phyloP scores from a whole-genome alignment of 129 eudicot species.

The Artemisia argyi region DNA sequence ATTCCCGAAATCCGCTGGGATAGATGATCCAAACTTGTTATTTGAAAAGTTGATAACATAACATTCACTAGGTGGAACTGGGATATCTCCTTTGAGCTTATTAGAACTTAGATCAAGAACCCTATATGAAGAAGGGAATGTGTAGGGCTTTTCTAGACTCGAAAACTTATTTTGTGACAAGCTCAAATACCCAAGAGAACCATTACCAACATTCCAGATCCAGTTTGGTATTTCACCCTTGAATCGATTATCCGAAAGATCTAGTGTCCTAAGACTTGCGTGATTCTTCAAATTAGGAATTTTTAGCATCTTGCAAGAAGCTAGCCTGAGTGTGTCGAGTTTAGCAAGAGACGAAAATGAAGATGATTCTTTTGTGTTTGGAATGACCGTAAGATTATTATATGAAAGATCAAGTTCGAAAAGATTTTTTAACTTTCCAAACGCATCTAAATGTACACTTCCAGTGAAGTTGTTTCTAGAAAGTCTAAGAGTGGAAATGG shows the following conservation, averaged over 20 bases:
- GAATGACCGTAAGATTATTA: constrained; percentile 40
- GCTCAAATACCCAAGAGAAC: constrained; percentile 37
- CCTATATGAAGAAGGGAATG: constrained; percentile 14
- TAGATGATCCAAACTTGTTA: constrained; percentile 41
- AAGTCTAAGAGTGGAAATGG: constrained; percentile 38
- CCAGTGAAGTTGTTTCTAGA: constrained; percentile 51
- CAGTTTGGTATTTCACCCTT: neutral
- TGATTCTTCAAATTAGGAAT: constrained; percentile 49
- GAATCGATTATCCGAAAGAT: constrained; percentile 52
- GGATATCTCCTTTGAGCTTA: constrained; percentile 41
- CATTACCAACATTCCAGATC: constrained; percentile 46
- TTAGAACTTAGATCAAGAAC: constrained; percentile 55
- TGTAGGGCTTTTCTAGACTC: constrained; percentile 38
- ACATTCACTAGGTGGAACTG: constrained; percentile 41
- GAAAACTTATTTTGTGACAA: constrained; percentile 46
- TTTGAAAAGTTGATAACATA: constrained; percentile 46
- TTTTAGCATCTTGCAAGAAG: constrained; percentile 53
- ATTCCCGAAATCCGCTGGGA: constrained; percentile 44
- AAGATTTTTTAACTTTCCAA: constrained; percentile 40
- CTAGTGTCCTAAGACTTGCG: constrained; percentile 39
- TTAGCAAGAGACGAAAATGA: constrained; percentile 33
- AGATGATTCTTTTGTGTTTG: constrained; percentile 14
- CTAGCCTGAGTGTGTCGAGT: constrained; percentile 34
- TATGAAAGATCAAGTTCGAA: constrained; percentile 53
- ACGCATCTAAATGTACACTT: constrained; percentile 29